Base-by-base conservation (phyloP, 495 filamentous ascomycete genomes). In the Podospora bellae-mahoneyi region DNA sequence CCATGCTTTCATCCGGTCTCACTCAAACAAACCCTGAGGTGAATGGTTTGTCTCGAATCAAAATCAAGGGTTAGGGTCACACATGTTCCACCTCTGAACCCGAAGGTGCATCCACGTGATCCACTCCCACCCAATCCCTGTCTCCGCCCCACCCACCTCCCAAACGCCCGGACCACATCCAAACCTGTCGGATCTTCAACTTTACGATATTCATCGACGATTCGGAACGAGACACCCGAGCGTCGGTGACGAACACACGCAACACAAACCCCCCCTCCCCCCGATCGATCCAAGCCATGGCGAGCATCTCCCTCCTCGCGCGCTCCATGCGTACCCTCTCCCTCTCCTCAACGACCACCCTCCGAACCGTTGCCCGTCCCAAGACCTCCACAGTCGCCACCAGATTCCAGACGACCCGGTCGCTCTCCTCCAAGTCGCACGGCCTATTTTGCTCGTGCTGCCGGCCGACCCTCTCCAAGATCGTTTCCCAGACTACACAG, bases 281-380 rank as follows among this genome's bases (percentile, higher is more conserved):
- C 55, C 55, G 55, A 19, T 10, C n/a, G 23, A 58, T 13, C 39
- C 39, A 48, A 48, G 39, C 13, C 39, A 58, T 58, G 55, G 55
- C 23, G 55, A 58, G n/a, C 55, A 19, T 58, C 23, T 58, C 19
- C 62, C 16, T 19, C n/a, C 78, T 85, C 68, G 73, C 81, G 58
- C 77, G 78, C n/a, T 83, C 83, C 55, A 75, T 85, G 68, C 75
- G 78, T 69, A 72, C 75, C 48, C 74, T 81, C 61, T 76, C 77
- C 66, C 74, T 84, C 54, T 73, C 76, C 61, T n/a, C 75, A 13
- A 48, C 53, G 61, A 68, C 23, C 62, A 1, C 39, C n/a, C 55
- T 39, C 44, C 63, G 53, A 54, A 28, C 64, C 62, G 57, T 56
- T 55, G 65, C 68, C 58, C 65, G 70, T 3, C 60, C 67, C 27